These are phyloP conservation scores for Beta vulgaris DNA, from an alignment of 148 eudicot genomes.

Conservation along the genomic window DNA sequence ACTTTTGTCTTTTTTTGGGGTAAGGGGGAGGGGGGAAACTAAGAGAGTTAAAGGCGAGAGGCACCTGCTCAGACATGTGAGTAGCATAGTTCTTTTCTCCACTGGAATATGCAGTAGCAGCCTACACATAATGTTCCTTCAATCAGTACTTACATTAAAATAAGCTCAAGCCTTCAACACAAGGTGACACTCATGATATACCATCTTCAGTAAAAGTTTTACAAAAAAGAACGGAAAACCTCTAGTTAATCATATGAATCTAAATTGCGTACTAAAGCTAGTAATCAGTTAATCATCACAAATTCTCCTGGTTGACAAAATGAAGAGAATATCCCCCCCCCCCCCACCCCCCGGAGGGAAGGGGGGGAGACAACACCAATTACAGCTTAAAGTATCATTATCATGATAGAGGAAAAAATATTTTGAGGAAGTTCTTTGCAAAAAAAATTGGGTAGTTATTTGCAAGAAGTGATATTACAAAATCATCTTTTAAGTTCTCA, in stretches of 20 bases:
- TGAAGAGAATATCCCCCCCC: no score
- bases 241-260: neutral
- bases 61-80: constrained; percentile 79
- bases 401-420: neutral
- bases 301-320: neutral
- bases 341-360: no score
- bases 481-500: no score
- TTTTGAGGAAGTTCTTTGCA: neutral
- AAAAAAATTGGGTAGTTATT: neutral
- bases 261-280: neutral
- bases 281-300: neutral
- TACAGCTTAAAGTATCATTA: neutral
- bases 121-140: constrained; percentile 46
- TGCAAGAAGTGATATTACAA: no score
- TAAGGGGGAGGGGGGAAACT: neutral
- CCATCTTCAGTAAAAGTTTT: neutral
- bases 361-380: no score
- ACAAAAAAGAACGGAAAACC: neutral
- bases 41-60: constrained; percentile 9
- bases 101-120: constrained; percentile 78
- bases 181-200: neutral
- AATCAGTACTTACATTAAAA: neutral
- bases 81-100: constrained; percentile 75
- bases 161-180: neutral
- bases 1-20: neutral